Base-by-base conservation (phyloP, 345 rosid species). In the Balakata baccata region DNA sequence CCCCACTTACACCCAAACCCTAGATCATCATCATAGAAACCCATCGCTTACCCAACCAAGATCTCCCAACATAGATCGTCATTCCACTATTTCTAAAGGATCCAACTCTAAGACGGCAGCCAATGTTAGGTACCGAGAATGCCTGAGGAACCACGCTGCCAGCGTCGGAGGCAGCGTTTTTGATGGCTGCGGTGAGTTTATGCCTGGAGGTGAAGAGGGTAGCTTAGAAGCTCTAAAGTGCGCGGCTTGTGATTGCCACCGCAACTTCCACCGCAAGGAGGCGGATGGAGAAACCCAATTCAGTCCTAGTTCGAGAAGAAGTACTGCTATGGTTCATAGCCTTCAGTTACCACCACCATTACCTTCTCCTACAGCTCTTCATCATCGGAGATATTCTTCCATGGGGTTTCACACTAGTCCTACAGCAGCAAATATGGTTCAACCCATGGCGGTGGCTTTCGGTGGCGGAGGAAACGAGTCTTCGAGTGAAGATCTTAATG, bases 151-250 rank as follows among this genome's bases (percentile, higher is more conserved):
- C 84, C 98, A 94, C 80, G 97, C 97, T 3, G 97, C 98, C 25
- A 87, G 68, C 74, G 83, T 90, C 46, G 98, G 98, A 10, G 98
- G 98, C 3, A 90, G 85, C 29, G 86, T 92, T 17, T 83, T 76
- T 78, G 98, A 94, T 37, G 98, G 98, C 5, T 94, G 98, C 57
- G 95, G 98, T 1, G 98, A 94, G 92, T 94, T 94, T 84, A 92
- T 94, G 98, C 96, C 98, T 0, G 86, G 97, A 7, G 98, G 98
- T 0, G 92, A 89, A 53, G 98, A 87, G n/a, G 97, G 98, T 25
- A 82, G 89, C 0, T 67, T 89, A 0, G 98, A 88, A 70, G 95
- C 98, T 72, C 85, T 94, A 49, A 87, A 87, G 78, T 94, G 98
- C 54, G 98, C 96, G 8, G 98, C 98, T 64, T 94, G 98, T 67